A percentile compares a stretch with the other conserved stretches of the same genome.
Evolutionary conservation across 768 basidiomycete species (phyloP).

Genomic region (Multifurca ochricompacta): DNA sequence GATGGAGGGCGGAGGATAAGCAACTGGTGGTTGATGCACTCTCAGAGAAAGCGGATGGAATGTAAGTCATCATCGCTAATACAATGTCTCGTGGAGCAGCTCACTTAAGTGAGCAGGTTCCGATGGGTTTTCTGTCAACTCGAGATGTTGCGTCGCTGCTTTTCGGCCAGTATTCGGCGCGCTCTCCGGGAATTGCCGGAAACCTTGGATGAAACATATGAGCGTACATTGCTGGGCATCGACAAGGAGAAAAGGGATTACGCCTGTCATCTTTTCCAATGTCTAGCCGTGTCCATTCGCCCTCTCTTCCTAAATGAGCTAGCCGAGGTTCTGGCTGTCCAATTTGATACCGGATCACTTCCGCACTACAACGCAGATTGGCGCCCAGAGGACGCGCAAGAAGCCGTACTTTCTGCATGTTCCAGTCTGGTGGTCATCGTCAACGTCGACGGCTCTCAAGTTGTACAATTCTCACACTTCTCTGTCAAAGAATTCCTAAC

Average conservation of each 20-base stretch:
- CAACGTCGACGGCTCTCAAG: background rate
- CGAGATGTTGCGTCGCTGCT: background rate
- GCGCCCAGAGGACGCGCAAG: background rate
- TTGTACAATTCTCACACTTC: slow-evolving; percentile 6
- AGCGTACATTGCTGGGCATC: background rate
- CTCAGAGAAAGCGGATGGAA: background rate
- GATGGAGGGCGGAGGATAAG: background rate
- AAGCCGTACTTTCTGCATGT: slow-evolving; percentile 2
- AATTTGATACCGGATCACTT: background rate
- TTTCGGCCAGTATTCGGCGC: background rate
- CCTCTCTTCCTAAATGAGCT: slow-evolving; percentile 1
- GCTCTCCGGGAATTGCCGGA: background rate
- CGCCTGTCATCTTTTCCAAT: background rate
- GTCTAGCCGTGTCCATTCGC: background rate
- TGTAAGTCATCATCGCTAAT: background rate
- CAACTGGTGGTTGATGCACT: background rate
- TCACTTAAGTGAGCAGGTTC: background rate
- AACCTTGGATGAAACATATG: background rate
- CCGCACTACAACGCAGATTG: background rate
- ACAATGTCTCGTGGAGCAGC: too few species aligned
- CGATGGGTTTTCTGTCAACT: slow-evolving; percentile 2
- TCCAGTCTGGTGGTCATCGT: background rate
- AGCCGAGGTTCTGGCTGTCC: background rate
- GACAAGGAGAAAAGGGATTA: background rate
- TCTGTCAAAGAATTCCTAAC: slow-evolving; percentile 4